Base-by-base conservation (phyloP, 768 basidiomycete genomes). In the Hypsizygus marmoreus region DNA sequence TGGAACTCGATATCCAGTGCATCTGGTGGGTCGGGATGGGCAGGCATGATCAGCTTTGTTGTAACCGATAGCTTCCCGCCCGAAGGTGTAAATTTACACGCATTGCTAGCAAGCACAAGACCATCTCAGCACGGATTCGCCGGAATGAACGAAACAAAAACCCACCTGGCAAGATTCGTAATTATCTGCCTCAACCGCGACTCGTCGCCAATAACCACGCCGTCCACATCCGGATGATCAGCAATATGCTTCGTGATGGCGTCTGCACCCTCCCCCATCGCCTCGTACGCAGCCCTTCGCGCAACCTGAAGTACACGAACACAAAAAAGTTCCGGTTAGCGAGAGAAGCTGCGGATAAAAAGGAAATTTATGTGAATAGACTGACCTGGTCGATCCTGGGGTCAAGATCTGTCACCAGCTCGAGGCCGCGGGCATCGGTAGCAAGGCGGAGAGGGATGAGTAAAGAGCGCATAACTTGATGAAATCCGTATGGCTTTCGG, bases 121-220 rank as follows among this genome's bases (percentile, higher is more conserved):
- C 33, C 34, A 31, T 32, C 33, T 42, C 31, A 48, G 11, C 22
- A 6, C n/a, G n/a, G n/a, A n/a, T n/a, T n/a, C n/a, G n/a, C 6
- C 8, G 6, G 5, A 35, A 20, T 25, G 17, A 4, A 30, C 25
- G 16, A 19, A 13, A 20, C n/a, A n/a, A 11, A 34, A 4, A 29
- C 56, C 24, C 51, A 73, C 88, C 86, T 89, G 4, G 89, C 84
- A 35, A 95, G 80, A 62, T 94, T 93, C 37, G 86, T 91, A 62
- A 86, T 76, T 41, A 91, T 82, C 65, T 91, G 89, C 55, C 89
- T 76, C 40, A 92, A 61, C 11, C 91, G 79, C 35, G 85, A 84
- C 57, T 92, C 90, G 60, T 95, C 90, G 19, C 91, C 91, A 11
- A 88, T 80, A 29, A 95, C 90, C 38, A 86, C 69, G 0, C 85